Evolutionary conservation across 2,329 filamentous ascomycete species (phyloP).

Genomic region (Epichloe baconii): DNA sequence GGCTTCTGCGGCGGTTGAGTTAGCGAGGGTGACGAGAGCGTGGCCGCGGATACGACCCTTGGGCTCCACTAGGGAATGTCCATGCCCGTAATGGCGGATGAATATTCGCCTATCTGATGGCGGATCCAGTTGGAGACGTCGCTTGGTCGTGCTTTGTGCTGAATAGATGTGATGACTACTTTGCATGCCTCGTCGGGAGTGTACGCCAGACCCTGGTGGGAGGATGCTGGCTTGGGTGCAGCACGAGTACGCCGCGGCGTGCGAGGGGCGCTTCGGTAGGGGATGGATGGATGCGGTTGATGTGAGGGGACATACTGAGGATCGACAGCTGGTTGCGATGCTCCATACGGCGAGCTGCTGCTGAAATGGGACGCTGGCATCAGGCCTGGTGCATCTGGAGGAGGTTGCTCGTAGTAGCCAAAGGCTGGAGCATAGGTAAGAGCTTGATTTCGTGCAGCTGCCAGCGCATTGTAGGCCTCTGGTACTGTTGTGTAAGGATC

Average conservation of each 20-base stretch:
- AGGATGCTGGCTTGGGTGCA: neutral
- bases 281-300: neutral
- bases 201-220: constrained; percentile 2
- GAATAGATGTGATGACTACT: constrained; percentile 15
- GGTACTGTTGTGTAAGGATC: neutral
- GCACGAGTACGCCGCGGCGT: neutral
- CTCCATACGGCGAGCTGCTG: neutral
- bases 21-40: constrained; percentile 14
- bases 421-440: neutral
- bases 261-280: neutral
- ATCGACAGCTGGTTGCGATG: neutral
- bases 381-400: neutral
- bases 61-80: constrained; percentile 12
- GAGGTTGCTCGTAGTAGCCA: neutral
- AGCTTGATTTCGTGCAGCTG: neutral
- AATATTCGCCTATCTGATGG: constrained; percentile 11
- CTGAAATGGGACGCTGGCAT: neutral
- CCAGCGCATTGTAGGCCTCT: constrained; percentile 3
- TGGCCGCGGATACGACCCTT: constrained; percentile 15
- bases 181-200: constrained; percentile 10
- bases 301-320: neutral
- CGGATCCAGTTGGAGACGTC: constrained; percentile 18
- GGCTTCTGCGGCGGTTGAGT: constrained; percentile 9
- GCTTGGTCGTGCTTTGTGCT: constrained; percentile 9
- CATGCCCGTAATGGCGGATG: constrained; percentile 11